These are phyloP conservation scores for Suillus weaverae DNA, from an alignment of 768 basidiomycete species.

Conservation along the genomic window DNA sequence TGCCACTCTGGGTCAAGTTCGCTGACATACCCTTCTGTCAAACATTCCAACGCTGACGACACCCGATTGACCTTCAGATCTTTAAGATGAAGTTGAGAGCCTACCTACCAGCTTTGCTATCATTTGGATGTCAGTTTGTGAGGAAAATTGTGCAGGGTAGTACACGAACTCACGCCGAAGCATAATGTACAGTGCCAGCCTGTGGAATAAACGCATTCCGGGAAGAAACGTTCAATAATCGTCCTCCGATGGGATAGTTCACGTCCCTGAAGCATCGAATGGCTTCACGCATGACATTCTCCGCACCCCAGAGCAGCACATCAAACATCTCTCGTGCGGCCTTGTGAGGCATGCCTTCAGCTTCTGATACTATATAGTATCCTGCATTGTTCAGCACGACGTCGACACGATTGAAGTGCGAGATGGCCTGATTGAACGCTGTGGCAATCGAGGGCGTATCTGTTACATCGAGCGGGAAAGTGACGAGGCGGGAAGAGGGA, in stretches of 20 bases:
- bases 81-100: not conserved
- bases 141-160: not conserved
- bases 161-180: constrained; percentile 26
- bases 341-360: constrained; percentile 84
- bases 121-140: constrained; percentile 10
- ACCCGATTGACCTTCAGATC: not conserved
- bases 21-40: constrained; percentile 29
- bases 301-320: constrained; percentile 34
- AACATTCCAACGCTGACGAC: constrained; percentile 31
- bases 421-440: constrained; percentile 37
- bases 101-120: constrained; percentile 23
- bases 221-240: constrained; percentile 35
- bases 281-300: constrained; percentile 33
- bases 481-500: constrained; percentile 33
- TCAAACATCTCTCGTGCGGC: constrained; percentile 61
- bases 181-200: constrained; percentile 23
- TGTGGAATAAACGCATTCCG: constrained; percentile 24
- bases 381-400: constrained; percentile 48
- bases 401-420: constrained; percentile 41
- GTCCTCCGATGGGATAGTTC: constrained; percentile 36
- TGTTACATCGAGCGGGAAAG: constrained; percentile 45
- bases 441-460: constrained; percentile 29
- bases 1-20: constrained; percentile 39
- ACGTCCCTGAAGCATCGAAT: constrained; percentile 37
- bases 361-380: constrained; percentile 44